Conservation (phyloP, 176 grass and related monocot genomes). For the Echinochloa phyllopogon region DNA sequence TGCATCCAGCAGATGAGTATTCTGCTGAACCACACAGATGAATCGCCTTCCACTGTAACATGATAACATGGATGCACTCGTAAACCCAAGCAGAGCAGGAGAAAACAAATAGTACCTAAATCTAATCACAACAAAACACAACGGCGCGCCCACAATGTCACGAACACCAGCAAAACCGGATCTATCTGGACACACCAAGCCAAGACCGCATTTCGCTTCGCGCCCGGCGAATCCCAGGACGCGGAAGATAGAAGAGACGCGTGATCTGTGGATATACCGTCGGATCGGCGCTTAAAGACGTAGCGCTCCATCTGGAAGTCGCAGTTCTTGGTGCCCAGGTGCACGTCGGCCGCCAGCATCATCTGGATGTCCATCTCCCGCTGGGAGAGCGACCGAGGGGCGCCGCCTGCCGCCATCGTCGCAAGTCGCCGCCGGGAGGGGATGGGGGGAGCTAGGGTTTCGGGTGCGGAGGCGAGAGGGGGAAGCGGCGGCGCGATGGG, state of each 20-base stretch:
- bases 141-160: background rate
- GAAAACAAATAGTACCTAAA: background rate
- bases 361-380: constrained; percentile 43
- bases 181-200: background rate
- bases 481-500: constrained; percentile 44
- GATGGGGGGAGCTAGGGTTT: background rate
- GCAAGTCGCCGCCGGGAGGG: background rate
- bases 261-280: constrained; percentile 27
- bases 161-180: background rate
- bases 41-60: background rate
- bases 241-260: background rate
- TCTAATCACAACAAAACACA: background rate
- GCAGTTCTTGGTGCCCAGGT: constrained; percentile 54
- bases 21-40: background rate
- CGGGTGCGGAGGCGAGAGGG: background rate
- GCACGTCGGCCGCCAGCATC: constrained; percentile 49
- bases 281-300: constrained; percentile 44
- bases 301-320: constrained; percentile 53
- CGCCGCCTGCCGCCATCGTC: constrained; percentile 39
- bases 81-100: background rate
- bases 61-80: no score
- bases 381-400: constrained; percentile 36
- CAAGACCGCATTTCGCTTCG: background rate
- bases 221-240: no score
- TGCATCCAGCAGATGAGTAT: background rate